These are phyloP conservation scores for Colletotrichum karsti DNA, from an alignment of 2,329 filamentous ascomycete genomes.

Conservation along the genomic window DNA sequence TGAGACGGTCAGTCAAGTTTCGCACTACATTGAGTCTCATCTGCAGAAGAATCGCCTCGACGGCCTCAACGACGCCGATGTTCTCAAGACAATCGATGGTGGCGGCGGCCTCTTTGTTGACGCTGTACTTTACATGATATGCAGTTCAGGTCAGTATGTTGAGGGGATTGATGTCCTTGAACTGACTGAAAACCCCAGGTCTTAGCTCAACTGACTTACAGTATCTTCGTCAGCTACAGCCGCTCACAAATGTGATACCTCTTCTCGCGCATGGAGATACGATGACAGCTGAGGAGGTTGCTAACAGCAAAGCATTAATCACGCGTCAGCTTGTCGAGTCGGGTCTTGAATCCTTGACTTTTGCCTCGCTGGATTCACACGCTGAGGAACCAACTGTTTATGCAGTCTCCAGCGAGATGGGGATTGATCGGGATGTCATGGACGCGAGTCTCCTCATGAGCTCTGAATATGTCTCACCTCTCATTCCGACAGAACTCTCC, in stretches of 20 bases:
- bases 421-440: slow-evolving; percentile 82
- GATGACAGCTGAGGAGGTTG: slow-evolving; percentile 65
- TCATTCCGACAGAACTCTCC: slow-evolving; percentile 78
- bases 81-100: slow-evolving; percentile 80
- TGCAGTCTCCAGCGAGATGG: slow-evolving; percentile 78
- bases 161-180: too few species aligned
- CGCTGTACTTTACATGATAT: slow-evolving; percentile 83
- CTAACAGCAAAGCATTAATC: slow-evolving; percentile 67
- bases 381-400: slow-evolving; percentile 61
- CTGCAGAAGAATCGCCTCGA: slow-evolving; percentile 69
- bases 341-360: slow-evolving; percentile 73
- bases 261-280: slow-evolving; percentile 82
- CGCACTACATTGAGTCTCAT: slow-evolving; percentile 78
- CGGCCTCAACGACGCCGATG: slow-evolving; percentile 75
- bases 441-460: slow-evolving; percentile 95
- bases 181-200: slow-evolving; percentile 47
- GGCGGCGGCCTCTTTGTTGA: slow-evolving; percentile 87
- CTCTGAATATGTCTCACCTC: slow-evolving; percentile 85
- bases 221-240: slow-evolving; percentile 74
- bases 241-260: slow-evolving; percentile 85
- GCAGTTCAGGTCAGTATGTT: slow-evolving; percentile 66
- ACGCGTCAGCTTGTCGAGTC: slow-evolving; percentile 62
- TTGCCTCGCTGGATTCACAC: slow-evolving; percentile 52
- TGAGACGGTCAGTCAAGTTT: slow-evolving; percentile 66
- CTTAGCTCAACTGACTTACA: slow-evolving; percentile 64